Conservation (phyloP, 805 yeast species). For the Peterozyma toletana region DNA sequence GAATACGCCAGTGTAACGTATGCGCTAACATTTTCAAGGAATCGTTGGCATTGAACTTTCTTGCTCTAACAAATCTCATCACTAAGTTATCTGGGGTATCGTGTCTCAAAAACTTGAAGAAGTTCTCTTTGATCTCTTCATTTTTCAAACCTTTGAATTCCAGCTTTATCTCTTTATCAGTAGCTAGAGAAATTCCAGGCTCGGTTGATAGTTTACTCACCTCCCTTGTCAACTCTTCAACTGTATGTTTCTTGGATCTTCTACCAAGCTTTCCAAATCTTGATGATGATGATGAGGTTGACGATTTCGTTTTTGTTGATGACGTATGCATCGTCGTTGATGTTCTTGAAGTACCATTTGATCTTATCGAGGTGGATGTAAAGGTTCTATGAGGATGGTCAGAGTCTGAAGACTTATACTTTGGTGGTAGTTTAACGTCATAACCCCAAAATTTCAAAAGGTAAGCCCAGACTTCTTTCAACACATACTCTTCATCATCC, state of each 20-base stretch:
- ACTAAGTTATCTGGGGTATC: constrained; percentile 79
- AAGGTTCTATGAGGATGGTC: constrained; percentile 10
- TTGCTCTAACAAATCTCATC: constrained; percentile 75
- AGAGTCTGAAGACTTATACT: constrained; percentile 8
- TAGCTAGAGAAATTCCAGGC: constrained; percentile 19
- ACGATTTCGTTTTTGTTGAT: constrained; percentile 5
- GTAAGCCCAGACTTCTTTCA: constrained; percentile 70
- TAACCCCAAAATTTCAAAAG: constrained; percentile 55
- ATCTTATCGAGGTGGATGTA: constrained; percentile 21
- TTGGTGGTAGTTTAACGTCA: constrained; percentile 18
- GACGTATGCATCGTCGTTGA: background rate
- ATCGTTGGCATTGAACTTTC: constrained; percentile 74
- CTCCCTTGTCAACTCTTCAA: constrained; percentile 11
- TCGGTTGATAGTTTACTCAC: constrained; percentile 16
- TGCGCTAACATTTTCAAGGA: constrained; percentile 65
- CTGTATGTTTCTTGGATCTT: constrained; percentile 18
- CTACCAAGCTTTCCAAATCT: constrained; percentile 13
- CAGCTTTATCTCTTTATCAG: constrained; percentile 35
- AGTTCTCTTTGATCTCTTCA: constrained; percentile 38
- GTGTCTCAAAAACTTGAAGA: constrained; percentile 58
- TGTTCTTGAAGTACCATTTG: constrained; percentile 10
- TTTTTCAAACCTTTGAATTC: constrained; percentile 47
- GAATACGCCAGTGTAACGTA: constrained; percentile 70
- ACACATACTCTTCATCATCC: constrained; percentile 49
- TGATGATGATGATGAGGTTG: constrained; percentile 1